These are phyloP conservation scores for Melaleuca alternifolia DNA, from an alignment of 345 rosid species.

Conservation along the genomic window DNA sequence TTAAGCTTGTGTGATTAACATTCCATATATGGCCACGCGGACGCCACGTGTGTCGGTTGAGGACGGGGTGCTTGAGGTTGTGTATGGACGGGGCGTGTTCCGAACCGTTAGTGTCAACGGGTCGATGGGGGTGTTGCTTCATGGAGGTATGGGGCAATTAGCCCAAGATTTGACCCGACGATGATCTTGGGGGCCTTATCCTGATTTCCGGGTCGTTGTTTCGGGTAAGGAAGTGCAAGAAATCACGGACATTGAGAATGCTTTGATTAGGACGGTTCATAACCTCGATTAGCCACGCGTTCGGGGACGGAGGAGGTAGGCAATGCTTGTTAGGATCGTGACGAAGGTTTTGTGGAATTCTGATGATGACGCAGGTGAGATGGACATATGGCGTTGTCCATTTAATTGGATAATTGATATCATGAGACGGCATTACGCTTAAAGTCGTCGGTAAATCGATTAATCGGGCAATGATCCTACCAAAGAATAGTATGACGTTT, in stretches of 20 bases:
- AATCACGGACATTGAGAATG: neutral
- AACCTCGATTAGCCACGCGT: neutral
- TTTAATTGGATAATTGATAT: neutral
- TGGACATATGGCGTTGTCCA: neutral
- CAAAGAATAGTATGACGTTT: neutral
- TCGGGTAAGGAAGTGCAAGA: neutral
- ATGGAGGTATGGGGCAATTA: neutral
- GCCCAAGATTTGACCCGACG: neutral
- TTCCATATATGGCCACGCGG: neutral
- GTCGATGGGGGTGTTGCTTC: neutral
- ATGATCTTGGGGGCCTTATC: neutral
- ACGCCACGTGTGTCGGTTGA: neutral
- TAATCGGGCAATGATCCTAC: neutral
- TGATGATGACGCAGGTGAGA: neutral
- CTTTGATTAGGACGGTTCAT: neutral
- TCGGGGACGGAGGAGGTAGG: neutral
- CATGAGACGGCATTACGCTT: neutral
- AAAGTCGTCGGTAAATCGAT: neutral
- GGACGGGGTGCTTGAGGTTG: neutral
- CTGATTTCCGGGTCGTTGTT: neutral
- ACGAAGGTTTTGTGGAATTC: neutral
- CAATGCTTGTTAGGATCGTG: neutral
- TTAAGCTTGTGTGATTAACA: neutral
- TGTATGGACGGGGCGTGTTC: neutral
- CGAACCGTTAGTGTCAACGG: neutral